Base-by-base conservation (phyloP, 768 basidiomycete species). In the Galerina sulciceps region DNA sequence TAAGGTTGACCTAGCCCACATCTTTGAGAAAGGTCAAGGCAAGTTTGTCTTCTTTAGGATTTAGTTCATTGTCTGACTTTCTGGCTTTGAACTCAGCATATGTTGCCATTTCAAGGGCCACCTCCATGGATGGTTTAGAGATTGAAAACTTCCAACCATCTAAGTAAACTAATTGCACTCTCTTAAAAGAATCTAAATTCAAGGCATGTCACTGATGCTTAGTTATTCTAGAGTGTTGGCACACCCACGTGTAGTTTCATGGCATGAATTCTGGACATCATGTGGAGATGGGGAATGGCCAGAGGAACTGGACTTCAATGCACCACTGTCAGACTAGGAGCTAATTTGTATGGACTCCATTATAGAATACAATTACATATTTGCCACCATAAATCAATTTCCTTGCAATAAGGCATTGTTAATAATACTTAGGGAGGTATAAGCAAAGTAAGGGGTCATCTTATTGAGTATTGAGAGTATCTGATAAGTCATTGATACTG, bases 21-120 rank as follows among this genome's bases (percentile, higher is more conserved):
- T 83, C 0, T 96, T 96, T 71, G 94, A 89, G 66, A 87, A 82
- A 55, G 89, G 89, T 0, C 87, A 92, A 84, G 89, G 88, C 85
- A 57, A 36, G 72, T 60, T 35, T 5, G 5, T 8, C 15, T 26
- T 40, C 36, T 53, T 10, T 31, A 51, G 11, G 4, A 23, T 46
- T 20, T 13, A 10, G 42, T 38, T 35, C 2, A 8, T 49, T 17
- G 2, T 14, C 17, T 57, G 36, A 57, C 40, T 31, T 49, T 9
- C 15, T 47, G 17, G 20, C 35, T 48, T 17, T 9, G 20, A 15
- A 13, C 54, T 6, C 53, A 88, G 86, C 84, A 2, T 89, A 89
- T 67, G 88, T 90, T 23, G 87, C 86, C 1, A 75, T 90, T 31
- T 91, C 89, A 17, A 81, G 90, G 51, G 89, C 88, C 11, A 90